Conservation (phyloP, 1,284 basidiomycete genomes). For the Cutaneotrichosporon sp. region DNA sequence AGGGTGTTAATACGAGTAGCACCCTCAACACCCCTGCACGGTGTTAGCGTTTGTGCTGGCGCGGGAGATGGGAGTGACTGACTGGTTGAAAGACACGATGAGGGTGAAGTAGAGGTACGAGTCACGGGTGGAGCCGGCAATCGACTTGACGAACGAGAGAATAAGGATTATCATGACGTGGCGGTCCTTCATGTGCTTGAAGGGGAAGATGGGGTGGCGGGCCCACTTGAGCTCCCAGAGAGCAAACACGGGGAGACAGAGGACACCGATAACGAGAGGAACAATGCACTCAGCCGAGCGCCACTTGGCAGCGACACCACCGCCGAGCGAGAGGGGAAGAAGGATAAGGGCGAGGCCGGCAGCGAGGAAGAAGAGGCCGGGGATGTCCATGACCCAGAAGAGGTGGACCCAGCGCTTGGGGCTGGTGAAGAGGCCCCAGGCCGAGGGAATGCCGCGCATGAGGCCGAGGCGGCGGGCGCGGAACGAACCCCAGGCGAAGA, state of each 20-base stretch:
- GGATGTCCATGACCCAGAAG: slow-evolving; percentile 54
- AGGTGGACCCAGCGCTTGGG: slow-evolving; percentile 34
- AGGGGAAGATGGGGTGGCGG: slow-evolving; percentile 51
- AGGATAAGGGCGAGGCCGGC: slow-evolving; percentile 50
- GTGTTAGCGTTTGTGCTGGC: background rate
- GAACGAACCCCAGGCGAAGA: slow-evolving; percentile 41
- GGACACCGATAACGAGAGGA: slow-evolving; percentile 52
- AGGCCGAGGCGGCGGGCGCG: slow-evolving; percentile 37
- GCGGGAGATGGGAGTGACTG: background rate
- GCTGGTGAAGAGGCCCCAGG: slow-evolving; percentile 27
- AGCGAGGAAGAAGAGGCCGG: slow-evolving; percentile 51
- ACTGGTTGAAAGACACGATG: slow-evolving; percentile 52
- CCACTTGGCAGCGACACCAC: slow-evolving; percentile 43
- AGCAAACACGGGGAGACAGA: slow-evolving; percentile 50
- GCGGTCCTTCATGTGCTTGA: slow-evolving; percentile 50
- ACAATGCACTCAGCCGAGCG: slow-evolving; percentile 49
- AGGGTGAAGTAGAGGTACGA: slow-evolving; percentile 53
- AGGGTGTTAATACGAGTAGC: slow-evolving; percentile 53
- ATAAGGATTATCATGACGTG: slow-evolving; percentile 52
- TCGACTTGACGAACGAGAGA: slow-evolving; percentile 32
- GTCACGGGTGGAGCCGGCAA: slow-evolving; percentile 49
- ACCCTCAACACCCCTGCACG: slow-evolving; percentile 30
- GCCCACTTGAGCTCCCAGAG: slow-evolving; percentile 52
- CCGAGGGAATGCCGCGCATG: slow-evolving; percentile 40
- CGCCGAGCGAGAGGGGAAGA: slow-evolving; percentile 53